Conservation (phyloP, 805 yeast species). For the Lachancea nothofagi region DNA sequence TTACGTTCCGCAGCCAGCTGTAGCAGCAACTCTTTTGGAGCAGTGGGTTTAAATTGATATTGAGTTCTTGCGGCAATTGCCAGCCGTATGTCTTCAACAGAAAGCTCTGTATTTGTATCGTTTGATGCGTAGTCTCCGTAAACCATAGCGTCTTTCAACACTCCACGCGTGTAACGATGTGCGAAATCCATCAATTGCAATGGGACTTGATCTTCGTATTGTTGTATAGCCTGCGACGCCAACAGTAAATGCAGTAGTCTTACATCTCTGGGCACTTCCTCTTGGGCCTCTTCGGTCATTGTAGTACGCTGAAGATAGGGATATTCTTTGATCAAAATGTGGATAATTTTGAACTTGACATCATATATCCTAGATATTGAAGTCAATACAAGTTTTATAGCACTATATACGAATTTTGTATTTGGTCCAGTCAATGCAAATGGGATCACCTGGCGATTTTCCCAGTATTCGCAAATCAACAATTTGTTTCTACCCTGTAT, state of each 20-base stretch:
- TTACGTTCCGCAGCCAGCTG: constrained; percentile 92
- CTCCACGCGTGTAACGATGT: constrained; percentile 76
- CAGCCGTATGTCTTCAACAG: constrained; percentile 84
- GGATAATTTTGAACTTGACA: too few relatives aligned
- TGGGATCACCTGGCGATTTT: too few relatives aligned
- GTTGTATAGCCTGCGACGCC: constrained; percentile 88
- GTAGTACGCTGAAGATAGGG: too few relatives aligned
- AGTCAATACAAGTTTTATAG: too few relatives aligned
- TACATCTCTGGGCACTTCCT: constrained; percentile 73
- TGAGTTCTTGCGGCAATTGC: constrained; percentile 94
- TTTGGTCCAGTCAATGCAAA: too few relatives aligned
- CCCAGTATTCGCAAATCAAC: too few relatives aligned
- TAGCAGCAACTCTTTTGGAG: constrained; percentile 84
- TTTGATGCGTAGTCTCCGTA: constrained; percentile 73
- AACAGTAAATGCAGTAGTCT: constrained; percentile 81
- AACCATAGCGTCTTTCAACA: constrained; percentile 81
- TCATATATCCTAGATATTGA: too few relatives aligned
- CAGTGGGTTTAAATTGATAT: constrained; percentile 88
- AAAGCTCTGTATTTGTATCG: constrained; percentile 39
- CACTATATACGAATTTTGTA: too few relatives aligned
- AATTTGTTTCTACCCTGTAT: too few relatives aligned
- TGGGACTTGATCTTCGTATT: constrained; percentile 94
- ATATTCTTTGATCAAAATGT: too few relatives aligned
- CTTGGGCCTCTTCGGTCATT: constrained; percentile 8
- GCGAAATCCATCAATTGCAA: constrained; percentile 97